These are phyloP conservation scores for Acorus calamus DNA, from an alignment of 106 monocot species.

Conservation along the genomic window DNA sequence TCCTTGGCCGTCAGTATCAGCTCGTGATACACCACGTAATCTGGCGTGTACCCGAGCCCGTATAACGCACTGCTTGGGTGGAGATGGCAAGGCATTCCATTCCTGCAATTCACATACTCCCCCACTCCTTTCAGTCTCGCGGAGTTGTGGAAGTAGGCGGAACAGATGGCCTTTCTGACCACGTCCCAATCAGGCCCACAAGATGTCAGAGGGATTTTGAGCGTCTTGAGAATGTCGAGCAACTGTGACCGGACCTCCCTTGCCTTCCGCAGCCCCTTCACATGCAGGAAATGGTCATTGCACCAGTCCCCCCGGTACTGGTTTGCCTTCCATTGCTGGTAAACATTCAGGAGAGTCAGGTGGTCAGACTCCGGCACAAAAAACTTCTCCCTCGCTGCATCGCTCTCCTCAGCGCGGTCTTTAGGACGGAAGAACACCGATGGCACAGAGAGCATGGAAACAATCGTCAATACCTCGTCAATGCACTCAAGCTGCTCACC, in stretches of 20 bases:
- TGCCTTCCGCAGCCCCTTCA: conserved; percentile 81
- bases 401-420: conserved; percentile 87
- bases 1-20: conserved; percentile 73
- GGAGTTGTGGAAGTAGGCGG: conserved; percentile 88
- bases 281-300: conserved; percentile 87
- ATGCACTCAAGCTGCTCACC: conserved; percentile 70
- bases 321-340: conserved; percentile 83
- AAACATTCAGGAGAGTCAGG: conserved; percentile 81
- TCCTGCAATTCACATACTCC: conserved; percentile 82
- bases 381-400: conserved; percentile 94
- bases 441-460: conserved; percentile 95
- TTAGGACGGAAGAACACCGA: conserved; percentile 95
- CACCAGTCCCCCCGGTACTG: conserved; percentile 91
- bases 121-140: conserved; percentile 85
- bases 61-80: conserved; percentile 93
- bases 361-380: conserved; percentile 98
- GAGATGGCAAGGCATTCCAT: conserved; percentile 94
- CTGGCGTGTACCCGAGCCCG: conserved; percentile 83
- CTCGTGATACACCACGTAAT: conserved; percentile 91
- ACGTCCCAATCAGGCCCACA: conserved; percentile 93
- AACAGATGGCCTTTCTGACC: conserved; percentile 86
- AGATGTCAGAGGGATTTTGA: conserved; percentile 74
- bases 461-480: conserved; percentile 80
- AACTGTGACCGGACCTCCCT: conserved; percentile 91
- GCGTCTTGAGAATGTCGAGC: conserved; percentile 68